Evolutionary conservation across 805 yeast species (phyloP).

Genomic region (Yamadazyma laniorum): DNA sequence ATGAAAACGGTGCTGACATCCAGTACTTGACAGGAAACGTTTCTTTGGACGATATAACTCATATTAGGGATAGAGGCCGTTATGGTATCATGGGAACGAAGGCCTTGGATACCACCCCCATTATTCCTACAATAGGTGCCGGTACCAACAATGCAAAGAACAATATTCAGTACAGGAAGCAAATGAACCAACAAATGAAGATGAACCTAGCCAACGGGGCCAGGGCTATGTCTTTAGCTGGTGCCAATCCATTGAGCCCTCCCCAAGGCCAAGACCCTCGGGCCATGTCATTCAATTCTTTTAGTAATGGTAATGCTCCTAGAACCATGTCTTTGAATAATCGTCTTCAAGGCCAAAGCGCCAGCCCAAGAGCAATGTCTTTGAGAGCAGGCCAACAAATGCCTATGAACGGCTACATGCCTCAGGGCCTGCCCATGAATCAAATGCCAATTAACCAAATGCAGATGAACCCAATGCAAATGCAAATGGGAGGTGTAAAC

Average conservation of each 20-base stretch:
- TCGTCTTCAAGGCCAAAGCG: constrained; percentile 16
- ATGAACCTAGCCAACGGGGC: constrained; percentile 48
- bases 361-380: constrained; percentile 19
- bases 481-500: constrained; percentile 6
- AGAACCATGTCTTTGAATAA: constrained; percentile 20
- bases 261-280: constrained; percentile 28
- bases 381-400: constrained; percentile 10
- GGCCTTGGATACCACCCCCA: constrained; percentile 61
- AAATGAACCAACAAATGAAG: constrained; percentile 66
- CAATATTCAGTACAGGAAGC: constrained; percentile 67
- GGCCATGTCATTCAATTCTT: constrained; percentile 19
- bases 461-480: constrained; percentile 10
- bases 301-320: constrained; percentile 12
- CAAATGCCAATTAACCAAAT: constrained; percentile 4
- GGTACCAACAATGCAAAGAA: constrained; percentile 29
- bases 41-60: constrained; percentile 64
- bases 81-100: constrained; percentile 47
- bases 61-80: constrained; percentile 64
- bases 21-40: constrained; percentile 38
- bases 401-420: constrained; percentile 1
- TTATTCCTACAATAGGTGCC: constrained; percentile 65
- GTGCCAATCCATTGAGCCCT: constrained; percentile 33
- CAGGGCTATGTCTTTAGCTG: constrained; percentile 41
- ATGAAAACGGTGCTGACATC: constrained; percentile 37
- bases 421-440: constrained; percentile 3